phyloP scores from a whole-genome alignment of 495 filamentous ascomycete species.

The Thermochaetoides thermophila region DNA sequence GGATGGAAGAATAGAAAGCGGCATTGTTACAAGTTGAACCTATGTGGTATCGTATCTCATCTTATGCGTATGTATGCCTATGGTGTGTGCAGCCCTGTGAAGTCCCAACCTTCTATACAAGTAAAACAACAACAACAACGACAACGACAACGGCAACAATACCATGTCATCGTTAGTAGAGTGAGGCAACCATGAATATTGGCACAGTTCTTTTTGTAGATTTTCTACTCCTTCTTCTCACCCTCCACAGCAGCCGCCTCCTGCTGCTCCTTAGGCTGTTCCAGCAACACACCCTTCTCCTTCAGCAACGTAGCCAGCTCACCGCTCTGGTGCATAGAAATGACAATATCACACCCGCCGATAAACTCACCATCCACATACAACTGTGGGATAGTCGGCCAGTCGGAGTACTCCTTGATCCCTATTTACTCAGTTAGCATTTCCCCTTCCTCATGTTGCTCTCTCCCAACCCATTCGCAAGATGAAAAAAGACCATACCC shows the following conservation, averaged over 20 bases:
- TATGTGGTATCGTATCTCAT: too few relatives aligned
- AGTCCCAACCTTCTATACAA: too few relatives aligned
- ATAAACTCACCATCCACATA: constrained; percentile 93
- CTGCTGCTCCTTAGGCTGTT: constrained; percentile 6
- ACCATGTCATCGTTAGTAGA: too few relatives aligned
- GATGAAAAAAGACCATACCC: constrained; percentile 39
- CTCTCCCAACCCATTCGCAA: neutral
- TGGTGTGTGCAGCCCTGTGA: too few relatives aligned
- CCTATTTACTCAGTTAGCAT: constrained; percentile 47
- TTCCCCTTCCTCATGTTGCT: neutral
- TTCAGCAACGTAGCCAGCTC: constrained; percentile 83
- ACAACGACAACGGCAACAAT: too few relatives aligned
- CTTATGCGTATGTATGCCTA: too few relatives aligned
- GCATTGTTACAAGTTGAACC: too few relatives aligned
- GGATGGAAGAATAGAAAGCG: too few relatives aligned
- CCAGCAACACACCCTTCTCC: constrained; percentile 62
- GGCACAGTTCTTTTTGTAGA: too few relatives aligned
- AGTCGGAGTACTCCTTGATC: constrained; percentile 96
- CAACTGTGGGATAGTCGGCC: constrained; percentile 95
- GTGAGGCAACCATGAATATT: too few relatives aligned
- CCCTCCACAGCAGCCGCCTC: constrained; percentile 3
- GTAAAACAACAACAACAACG: too few relatives aligned
- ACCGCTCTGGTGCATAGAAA: constrained; percentile 95
- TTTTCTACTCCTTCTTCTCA: constrained; percentile 14
- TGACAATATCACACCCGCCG: constrained; percentile 90